Percentiles rank a stretch among this genome's conserved stretches.
Evolutionary conservation across 495 filamentous ascomycete species (phyloP).

Genomic region (Chaetomium fimeti): DNA sequence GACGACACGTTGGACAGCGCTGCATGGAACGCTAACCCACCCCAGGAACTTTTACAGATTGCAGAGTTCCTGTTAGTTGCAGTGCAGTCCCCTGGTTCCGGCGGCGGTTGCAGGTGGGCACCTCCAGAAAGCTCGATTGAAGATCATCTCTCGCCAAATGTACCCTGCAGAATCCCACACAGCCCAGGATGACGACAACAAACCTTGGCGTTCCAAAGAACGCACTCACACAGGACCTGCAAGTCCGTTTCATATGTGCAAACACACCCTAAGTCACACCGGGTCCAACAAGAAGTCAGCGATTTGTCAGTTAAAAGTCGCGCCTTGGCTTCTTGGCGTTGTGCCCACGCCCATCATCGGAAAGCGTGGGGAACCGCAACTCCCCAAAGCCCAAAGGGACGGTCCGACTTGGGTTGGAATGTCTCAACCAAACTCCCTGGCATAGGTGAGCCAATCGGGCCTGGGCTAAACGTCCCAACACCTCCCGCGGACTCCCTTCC

Average conservation of each 20-base stretch:
- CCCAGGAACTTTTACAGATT: too few species aligned
- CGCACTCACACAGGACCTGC: neutral
- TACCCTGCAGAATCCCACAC: conserved; percentile 9
- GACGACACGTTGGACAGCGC: too few species aligned
- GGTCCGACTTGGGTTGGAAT: too few species aligned
- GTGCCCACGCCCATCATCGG: neutral
- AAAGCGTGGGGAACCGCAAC: neutral
- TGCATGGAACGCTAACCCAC: too few species aligned
- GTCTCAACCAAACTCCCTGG: too few species aligned
- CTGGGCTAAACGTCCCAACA: too few species aligned
- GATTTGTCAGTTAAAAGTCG: conserved; percentile 8
- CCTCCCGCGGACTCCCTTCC: neutral
- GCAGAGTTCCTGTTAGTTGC: too few species aligned
- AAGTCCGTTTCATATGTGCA: neutral
- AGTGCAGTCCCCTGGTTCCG: too few species aligned
- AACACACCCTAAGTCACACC: neutral
- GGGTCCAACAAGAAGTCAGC: neutral
- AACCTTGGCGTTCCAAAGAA: neutral
- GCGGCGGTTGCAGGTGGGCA: neutral
- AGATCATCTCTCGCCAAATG: conserved; percentile 11
- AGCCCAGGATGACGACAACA: conserved; percentile 1
- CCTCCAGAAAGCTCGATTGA: neutral
- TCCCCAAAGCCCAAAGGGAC: neutral
- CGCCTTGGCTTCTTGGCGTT: neutral
- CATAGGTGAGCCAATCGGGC: too few species aligned